Percentiles rank a stretch among this genome's conserved stretches.
Conservation (phyloP, 176 grass and related monocot species). For the Metroxylon sagu region DNA sequence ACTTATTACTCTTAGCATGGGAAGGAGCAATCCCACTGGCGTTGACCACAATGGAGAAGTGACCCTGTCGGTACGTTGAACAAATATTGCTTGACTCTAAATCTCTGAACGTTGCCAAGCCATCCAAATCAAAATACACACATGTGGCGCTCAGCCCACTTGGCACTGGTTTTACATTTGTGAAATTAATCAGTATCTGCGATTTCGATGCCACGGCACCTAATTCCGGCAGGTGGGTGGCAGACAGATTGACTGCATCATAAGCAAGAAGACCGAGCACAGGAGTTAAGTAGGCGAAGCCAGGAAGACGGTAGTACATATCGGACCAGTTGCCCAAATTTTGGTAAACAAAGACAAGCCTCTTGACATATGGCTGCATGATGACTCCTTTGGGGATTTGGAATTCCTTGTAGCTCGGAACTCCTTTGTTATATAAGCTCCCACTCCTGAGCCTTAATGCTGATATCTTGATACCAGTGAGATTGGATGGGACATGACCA, state of each 20-base stretch:
- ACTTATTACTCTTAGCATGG: slow-evolving; percentile 29
- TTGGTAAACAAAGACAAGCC: slow-evolving; percentile 78
- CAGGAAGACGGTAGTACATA: slow-evolving; percentile 53
- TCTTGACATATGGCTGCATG: slow-evolving; percentile 62
- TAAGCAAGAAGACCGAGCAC: slow-evolving; percentile 71
- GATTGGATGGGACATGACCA: slow-evolving; percentile 38
- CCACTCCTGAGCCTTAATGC: slow-evolving; percentile 75
- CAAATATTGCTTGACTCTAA: slow-evolving; percentile 36
- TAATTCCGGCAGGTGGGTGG: slow-evolving; percentile 40
- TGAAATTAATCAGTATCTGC: slow-evolving; percentile 43
- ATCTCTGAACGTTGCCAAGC: slow-evolving; percentile 47
- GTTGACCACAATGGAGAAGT: slow-evolving; percentile 86
- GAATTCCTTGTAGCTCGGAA: slow-evolving; percentile 46
- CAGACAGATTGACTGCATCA: slow-evolving; percentile 55
- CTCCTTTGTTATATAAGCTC: slow-evolving; percentile 52
- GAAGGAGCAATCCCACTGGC: slow-evolving; percentile 42
- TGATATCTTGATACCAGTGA: slow-evolving; percentile 48
- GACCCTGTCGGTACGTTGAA: slow-evolving; percentile 39
- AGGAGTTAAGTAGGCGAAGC: slow-evolving; percentile 75
- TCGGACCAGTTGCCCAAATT: slow-evolving; percentile 41
- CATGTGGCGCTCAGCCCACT: slow-evolving; percentile 32
- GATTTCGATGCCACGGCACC: slow-evolving; percentile 31
- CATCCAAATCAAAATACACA: slow-evolving; percentile 54
- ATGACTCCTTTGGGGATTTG: slow-evolving; percentile 43
- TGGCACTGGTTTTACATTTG: slow-evolving; percentile 18